Evolutionary conservation across 169 alveolate genomes (phyloP).

Genomic region (Plasmodium berghei): DNA sequence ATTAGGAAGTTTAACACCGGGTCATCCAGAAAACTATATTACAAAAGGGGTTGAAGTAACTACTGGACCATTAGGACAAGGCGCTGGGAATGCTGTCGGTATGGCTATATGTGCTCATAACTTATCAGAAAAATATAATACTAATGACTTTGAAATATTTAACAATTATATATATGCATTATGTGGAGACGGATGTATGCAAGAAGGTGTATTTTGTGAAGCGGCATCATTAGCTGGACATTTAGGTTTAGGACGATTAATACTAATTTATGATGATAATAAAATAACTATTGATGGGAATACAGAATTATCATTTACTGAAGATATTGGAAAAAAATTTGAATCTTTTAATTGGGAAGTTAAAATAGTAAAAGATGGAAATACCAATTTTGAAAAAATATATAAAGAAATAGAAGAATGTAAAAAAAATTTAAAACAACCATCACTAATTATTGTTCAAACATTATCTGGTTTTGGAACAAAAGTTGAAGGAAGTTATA

Average conservation of each 20-base stretch:
- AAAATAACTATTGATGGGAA: constrained; percentile 87
- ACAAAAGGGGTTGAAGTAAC: constrained; percentile 85
- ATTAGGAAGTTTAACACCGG: constrained; percentile 83
- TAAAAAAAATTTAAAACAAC: constrained; percentile 84
- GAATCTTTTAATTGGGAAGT: constrained; percentile 84
- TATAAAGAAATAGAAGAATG: constrained; percentile 80
- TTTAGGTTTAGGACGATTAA: constrained; percentile 83
- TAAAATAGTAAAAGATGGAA: constrained; percentile 72
- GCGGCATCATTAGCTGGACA: constrained; percentile 89
- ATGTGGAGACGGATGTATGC: constrained; percentile 90
- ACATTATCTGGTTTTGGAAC: constrained; percentile 86
- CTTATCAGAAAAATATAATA: constrained; percentile 85
- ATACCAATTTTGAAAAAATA: constrained; percentile 39
- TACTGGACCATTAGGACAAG: constrained; percentile 90
- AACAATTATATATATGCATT: constrained; percentile 81
- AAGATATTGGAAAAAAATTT: constrained; percentile 79
- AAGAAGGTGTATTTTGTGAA: constrained; percentile 87
- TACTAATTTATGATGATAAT: constrained; percentile 86
- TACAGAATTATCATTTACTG: constrained; percentile 84
- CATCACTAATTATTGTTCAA: constrained; percentile 82
- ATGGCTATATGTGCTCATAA: constrained; percentile 86
- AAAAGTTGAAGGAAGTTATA: constrained; percentile 85
- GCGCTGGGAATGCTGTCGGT: constrained; percentile 88
- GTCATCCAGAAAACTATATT: constrained; percentile 87
- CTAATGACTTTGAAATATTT: constrained; percentile 80